These are phyloP conservation scores for Silene noctiflora DNA, from an alignment of 179 eudicot genomes.

Conservation along the genomic window DNA sequence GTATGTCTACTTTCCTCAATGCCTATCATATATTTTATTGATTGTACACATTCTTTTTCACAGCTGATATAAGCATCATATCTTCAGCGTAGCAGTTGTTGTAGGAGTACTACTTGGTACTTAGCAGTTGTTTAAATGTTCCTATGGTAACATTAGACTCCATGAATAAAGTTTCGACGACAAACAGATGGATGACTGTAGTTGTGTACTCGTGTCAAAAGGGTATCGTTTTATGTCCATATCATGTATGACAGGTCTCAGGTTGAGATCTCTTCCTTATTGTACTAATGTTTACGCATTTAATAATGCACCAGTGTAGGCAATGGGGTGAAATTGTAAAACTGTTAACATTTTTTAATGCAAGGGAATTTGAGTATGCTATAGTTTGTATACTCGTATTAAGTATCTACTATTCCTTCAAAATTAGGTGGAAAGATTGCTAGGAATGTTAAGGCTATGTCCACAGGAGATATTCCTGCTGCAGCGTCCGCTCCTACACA, in stretches of 20 bases:
- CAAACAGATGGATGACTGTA: not conserved
- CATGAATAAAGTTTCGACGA: not conserved
- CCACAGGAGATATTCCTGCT: constrained; percentile 74
- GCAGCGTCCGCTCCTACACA: constrained; percentile 20
- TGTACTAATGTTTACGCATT: no score
- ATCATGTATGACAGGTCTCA: no score
- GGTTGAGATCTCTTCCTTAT: no score
- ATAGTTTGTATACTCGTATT: not conserved
- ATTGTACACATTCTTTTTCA: not conserved
- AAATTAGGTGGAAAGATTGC: constrained; percentile 59
- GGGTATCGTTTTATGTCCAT: not conserved
- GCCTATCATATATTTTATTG: not conserved
- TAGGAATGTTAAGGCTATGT: constrained; percentile 78
- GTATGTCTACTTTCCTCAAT: constrained; percentile 35
- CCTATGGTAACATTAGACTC: not conserved
- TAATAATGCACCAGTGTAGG: no score
- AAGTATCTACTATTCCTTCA: not conserved
- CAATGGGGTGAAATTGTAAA: not conserved
- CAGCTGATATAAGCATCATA: no score
- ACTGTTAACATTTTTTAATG: not conserved
- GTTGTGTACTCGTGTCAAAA: not conserved
- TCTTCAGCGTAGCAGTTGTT: no score
- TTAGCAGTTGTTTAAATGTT: no score
- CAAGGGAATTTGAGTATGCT: not conserved
- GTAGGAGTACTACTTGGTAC: no score